Base-by-base conservation (phyloP, 2,329 filamentous ascomycete species). In the Venturia aucupariae region DNA sequence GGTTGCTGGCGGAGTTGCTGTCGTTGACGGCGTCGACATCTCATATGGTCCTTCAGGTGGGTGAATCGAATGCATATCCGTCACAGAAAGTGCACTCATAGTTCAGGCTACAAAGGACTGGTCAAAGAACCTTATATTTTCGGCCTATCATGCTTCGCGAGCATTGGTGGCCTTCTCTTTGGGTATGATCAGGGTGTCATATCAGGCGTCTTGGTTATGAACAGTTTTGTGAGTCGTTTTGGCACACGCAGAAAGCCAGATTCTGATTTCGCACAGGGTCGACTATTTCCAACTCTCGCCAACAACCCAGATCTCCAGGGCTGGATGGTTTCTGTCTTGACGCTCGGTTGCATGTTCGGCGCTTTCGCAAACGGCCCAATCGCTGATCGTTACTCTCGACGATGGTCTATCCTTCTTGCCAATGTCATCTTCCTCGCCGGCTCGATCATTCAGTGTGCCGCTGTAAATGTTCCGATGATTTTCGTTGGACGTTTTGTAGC, bases 301-400 rank as follows among this genome's bases (percentile, higher is more conserved):
- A 77, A 75, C 1, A 79, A 79, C 69, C 75, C 81, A 5, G 42
- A 30, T 61, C 81, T 85, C 61, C 77, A 86, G 64, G 85, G 85
- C 13, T 84, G 84, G 24, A 83, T 87, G 71, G 84, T 86, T 70
- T 84, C 84, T 65, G 86, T 85, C 30, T 87, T 87, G 68, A 81
- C 80, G 17, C 82, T 81, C 4, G 82, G 82, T n/a, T 82, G 81
- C 64, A 78, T 82, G 39, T 81, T 84, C 67, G 82, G 82, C 4
- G 77, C 81, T 35, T 74, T 84, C 30, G 79, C 81, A 72, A 81
- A 79, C 64, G 82, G 82, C 22, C 74, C 82, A 38, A 84, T 85
- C 15, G 85, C 85, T 73, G 86, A 88, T 68, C 77, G 79, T 30
- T 80, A 86, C 61, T 86, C 86, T 15, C 81, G 86, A 63, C 80